Conservation (phyloP, 257 asterid species). For the Solanum clarkiae region DNA sequence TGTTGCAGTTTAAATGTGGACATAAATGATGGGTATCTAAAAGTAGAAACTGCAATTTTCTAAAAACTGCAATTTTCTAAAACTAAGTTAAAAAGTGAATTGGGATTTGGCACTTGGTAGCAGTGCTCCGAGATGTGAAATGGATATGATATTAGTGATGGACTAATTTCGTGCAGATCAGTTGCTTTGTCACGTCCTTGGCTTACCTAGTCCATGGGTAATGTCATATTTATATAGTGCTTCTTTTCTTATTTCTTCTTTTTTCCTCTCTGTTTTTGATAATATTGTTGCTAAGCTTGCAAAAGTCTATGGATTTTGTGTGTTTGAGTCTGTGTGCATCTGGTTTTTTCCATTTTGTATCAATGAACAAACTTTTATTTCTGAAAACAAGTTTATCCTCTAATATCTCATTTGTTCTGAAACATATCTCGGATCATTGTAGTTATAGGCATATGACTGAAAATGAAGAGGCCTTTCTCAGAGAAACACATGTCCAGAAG, state of each 20-base stretch:
- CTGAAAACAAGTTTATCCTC: neutral
- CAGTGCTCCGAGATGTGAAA: neutral
- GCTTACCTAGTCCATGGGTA: neutral
- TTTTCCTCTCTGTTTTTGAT: neutral
- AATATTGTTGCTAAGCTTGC: neutral
- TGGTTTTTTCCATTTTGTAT: neutral
- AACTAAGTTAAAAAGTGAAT: neutral
- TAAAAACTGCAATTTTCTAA: neutral
- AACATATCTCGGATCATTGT: neutral
- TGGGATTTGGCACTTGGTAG: neutral
- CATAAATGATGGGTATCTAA: neutral
- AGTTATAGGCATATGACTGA: conserved; percentile 18
- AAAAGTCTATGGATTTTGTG: neutral
- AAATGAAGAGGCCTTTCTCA: conserved; percentile 13
- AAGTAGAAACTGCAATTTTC: neutral
- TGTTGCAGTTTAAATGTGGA: neutral
- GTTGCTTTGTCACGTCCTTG: neutral
- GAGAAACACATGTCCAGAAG: conserved; percentile 5
- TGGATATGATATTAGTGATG: neutral
- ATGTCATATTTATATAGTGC: neutral
- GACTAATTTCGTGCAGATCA: neutral
- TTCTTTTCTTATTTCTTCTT: neutral
- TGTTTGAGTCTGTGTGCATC: neutral
- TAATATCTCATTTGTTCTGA: conserved; percentile 1
- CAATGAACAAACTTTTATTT: neutral